A percentile compares a stretch with the other conserved stretches of the same genome.
Evolutionary conservation across 2,329 filamentous ascomycete species (phyloP).

Genomic region (Phialophora chinensis): DNA sequence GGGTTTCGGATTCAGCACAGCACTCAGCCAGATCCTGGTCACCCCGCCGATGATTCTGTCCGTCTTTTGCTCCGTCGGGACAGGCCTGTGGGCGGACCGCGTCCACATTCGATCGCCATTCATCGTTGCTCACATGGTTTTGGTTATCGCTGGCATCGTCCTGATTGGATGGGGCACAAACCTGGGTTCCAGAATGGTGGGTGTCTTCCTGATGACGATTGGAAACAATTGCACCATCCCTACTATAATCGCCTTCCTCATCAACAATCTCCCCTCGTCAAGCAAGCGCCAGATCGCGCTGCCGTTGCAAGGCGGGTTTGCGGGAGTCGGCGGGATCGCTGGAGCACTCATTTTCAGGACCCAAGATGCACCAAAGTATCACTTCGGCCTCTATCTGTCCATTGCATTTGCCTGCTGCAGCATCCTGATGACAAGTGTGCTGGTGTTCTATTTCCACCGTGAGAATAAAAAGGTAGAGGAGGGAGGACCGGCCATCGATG

Average conservation of each 20-base stretch:
- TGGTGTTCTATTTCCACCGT: constrained; percentile 60
- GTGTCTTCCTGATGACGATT: constrained; percentile 58
- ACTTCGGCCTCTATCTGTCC: constrained; percentile 40
- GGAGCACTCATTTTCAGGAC: constrained; percentile 72
- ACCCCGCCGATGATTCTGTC: constrained; percentile 17
- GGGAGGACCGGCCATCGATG: constrained; percentile 59
- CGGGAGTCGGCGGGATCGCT: constrained; percentile 75
- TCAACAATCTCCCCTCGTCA: constrained; percentile 74
- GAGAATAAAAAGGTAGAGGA: constrained; percentile 57
- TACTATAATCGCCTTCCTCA: constrained; percentile 75
- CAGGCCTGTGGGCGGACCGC: constrained; percentile 12
- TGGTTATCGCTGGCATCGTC: constrained; percentile 19
- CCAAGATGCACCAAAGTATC: constrained; percentile 45
- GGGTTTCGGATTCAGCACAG: constrained; percentile 19
- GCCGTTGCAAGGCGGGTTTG: constrained; percentile 11
- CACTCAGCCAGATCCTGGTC: constrained; percentile 20
- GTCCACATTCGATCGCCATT: constrained; percentile 16
- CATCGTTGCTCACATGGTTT: constrained; percentile 10
- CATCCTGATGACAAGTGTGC: constrained; percentile 38
- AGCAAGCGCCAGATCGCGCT: constrained; percentile 40
- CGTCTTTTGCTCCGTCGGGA: constrained; percentile 13
- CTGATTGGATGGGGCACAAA: constrained; percentile 20
- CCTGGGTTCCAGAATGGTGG: constrained; percentile 11
- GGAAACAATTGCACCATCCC: constrained; percentile 80
- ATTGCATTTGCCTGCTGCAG: constrained; percentile 2